These are phyloP conservation scores for Boeremia lycopersici DNA, from an alignment of 2,329 filamentous ascomycete species.

Conservation along the genomic window DNA sequence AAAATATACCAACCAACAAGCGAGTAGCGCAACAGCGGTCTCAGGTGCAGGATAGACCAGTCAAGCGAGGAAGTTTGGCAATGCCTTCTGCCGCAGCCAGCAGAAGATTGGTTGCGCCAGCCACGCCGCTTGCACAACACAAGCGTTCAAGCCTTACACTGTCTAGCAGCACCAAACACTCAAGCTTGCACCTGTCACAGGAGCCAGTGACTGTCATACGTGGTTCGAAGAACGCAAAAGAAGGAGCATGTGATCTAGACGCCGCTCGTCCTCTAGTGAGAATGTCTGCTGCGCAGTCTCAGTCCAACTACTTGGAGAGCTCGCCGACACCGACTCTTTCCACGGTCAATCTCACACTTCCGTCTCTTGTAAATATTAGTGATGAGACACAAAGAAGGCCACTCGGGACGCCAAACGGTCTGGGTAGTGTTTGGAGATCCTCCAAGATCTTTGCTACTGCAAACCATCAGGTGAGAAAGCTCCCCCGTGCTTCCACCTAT, in stretches of 20 bases:
- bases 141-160: conserved; percentile 24
- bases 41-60: conserved; percentile 26
- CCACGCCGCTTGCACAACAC: conserved; percentile 15
- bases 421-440: conserved; percentile 28
- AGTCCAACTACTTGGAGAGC: conserved; percentile 23
- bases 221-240: conserved; percentile 10
- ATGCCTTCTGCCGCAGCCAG: conserved; percentile 16
- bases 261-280: neutral
- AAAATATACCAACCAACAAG: conserved; percentile 30
- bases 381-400: conserved; percentile 28
- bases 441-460: conserved; percentile 23
- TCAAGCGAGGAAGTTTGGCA: conserved; percentile 28
- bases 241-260: neutral
- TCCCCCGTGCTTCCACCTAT: conserved; percentile 39
- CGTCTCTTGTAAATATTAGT: conserved; percentile 17
- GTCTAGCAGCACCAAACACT: conserved; percentile 21
- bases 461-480: conserved; percentile 43
- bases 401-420: conserved; percentile 26
- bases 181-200: conserved; percentile 23
- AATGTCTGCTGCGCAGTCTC: conserved; percentile 17
- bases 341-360: neutral
- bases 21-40: conserved; percentile 22
- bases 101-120: conserved; percentile 26
- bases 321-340: conserved; percentile 19
- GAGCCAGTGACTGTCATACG: conserved; percentile 31